Evolutionary conservation across 768 basidiomycete species (phyloP), one percentile per base, ranked within the genome.

Genomic region (Pleurotus salmoneostramineus): DNA sequence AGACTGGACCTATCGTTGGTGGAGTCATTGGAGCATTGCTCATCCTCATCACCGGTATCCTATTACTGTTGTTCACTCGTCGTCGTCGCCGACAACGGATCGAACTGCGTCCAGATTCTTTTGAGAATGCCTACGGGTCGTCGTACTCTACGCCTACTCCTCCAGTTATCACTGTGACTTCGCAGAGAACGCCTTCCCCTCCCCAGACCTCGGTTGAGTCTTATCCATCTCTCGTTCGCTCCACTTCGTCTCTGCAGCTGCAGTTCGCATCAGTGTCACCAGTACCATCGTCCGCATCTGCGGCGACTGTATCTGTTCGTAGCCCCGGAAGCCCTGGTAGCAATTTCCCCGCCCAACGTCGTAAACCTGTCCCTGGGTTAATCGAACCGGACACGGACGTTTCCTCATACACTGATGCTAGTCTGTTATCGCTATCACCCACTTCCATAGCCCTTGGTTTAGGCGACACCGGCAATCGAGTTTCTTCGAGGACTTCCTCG

Each of bases 11-110:
- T 17, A 51, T 60, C 32, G 48, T 60, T 3, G 59, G 59, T 34
- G 59, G 59, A n/a, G 47, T 43, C 33, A 35, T 60, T n/a, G 56
- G 46, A 4, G 36, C 43, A 7, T 27, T 60, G n/a, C 5, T 46
- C 3, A 14, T 60, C 37, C 55, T 55, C 36, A 3, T 51, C 12
- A 42, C 50, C n/a, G 59, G 40, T 31, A 14, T n/a, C 5, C 4
- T 51, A 8, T 17, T 56, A 12, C 36, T 60, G 45, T 33, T 60
- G 34, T 33, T 49, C 27, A 21, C 57, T 21, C 59, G 59, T 14
- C 59, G 56, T 6, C 50, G 58, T 3, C 55, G 56, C 11, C 55
- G 42, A 0, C 55, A 45, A 27, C 55, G 42, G 33, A 34, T 48
- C 34, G 44, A 34, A 33, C 32, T 48, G 10, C 21, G 43, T 4